Evolutionary conservation across 2,329 filamentous ascomycete species (phyloP).

Genomic region (Fusarium foetens): DNA sequence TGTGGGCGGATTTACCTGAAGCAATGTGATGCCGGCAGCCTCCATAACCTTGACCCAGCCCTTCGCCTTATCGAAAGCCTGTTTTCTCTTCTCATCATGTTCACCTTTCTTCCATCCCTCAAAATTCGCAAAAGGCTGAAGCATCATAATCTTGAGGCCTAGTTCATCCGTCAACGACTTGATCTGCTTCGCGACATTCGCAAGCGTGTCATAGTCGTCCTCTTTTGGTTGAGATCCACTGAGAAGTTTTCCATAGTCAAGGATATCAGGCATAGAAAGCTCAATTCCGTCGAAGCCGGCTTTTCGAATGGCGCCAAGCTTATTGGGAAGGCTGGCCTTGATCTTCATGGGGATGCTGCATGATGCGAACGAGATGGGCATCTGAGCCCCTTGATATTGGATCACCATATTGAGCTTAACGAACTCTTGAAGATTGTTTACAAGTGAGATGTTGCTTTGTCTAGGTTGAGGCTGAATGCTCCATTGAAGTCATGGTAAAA

Average conservation of each 20-base stretch:
- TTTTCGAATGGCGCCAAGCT: slow-evolving; percentile 69
- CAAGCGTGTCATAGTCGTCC: slow-evolving; percentile 69
- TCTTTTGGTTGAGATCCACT: slow-evolving; percentile 62
- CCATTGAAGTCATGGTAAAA: not conserved
- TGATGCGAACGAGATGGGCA: slow-evolving; percentile 58
- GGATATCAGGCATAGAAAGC: slow-evolving; percentile 78
- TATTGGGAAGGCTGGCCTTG: slow-evolving; percentile 65
- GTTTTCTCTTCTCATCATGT: slow-evolving; percentile 63
- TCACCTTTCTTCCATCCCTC: slow-evolving; percentile 73
- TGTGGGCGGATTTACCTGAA: too few relatives aligned
- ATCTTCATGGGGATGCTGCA: slow-evolving; percentile 62
- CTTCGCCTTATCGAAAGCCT: slow-evolving; percentile 69
- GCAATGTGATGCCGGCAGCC: slow-evolving; percentile 73
- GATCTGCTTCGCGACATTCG: slow-evolving; percentile 64
- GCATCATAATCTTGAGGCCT: slow-evolving; percentile 71
- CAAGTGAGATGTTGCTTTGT: not conserved
- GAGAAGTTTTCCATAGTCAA: slow-evolving; percentile 66
- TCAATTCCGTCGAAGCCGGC: slow-evolving; percentile 77
- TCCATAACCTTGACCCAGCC: slow-evolving; percentile 80
- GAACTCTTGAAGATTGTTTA: rapidly evolving
- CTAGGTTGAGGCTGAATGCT: too few relatives aligned
- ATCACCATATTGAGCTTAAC: not conserved
- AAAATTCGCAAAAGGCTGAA: slow-evolving; percentile 81
- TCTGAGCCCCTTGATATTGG: not conserved
- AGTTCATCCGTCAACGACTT: slow-evolving; percentile 64